Evolutionary conservation across 106 monocot species (phyloP), one percentile per base, ranked within the genome.

Genomic region (Phalaenopsis aphrodite): DNA sequence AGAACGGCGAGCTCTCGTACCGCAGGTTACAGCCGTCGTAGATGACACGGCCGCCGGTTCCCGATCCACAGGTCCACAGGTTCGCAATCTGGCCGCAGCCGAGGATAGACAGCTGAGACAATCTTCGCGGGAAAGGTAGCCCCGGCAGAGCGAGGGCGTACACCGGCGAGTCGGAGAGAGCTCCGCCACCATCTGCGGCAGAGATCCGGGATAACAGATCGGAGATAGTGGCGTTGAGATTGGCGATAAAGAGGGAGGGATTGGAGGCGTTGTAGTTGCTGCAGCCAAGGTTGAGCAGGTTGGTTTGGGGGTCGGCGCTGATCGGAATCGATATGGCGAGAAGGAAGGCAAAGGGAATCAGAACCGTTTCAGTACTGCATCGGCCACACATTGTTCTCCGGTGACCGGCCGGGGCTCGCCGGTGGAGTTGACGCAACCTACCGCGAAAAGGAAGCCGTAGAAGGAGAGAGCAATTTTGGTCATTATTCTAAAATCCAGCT

Each of bases 201-300:
- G 58, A 48, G 55, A 89, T 68, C 68, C 82, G 77, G 72, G 84
- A 75, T 76, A 42, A 49, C 83, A 82, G 72, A n/a, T 72, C 49
- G 57, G 86, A 84, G 79, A 82, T 68, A 47, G 84, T 82, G 56
- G 82, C 43, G 81, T 86, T 83, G 41, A 80, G 56, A 17, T 78
- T 75, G 77, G 79, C 37, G 75, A 80, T 0, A 87, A 86, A 88
- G 86, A 48, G 43, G 55, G 79, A 36, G 52, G 77, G 41, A 41
- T 80, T 39, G 69, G 83, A 79, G 56, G 80, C 84, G 83, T 91
- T 91, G 88, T 91, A 91, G 79, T 83, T 86, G 85, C 91, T 91
- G 84, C 91, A 91, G 61, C 86, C 91, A 7, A 66, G 5, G 76
- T 87, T 83, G 48, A 91, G 83, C 42, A 83, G 71, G 72, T 77